Evolutionary conservation across 306 rosid genomes (phyloP).

Genomic region (Abrus pulchellus): DNA sequence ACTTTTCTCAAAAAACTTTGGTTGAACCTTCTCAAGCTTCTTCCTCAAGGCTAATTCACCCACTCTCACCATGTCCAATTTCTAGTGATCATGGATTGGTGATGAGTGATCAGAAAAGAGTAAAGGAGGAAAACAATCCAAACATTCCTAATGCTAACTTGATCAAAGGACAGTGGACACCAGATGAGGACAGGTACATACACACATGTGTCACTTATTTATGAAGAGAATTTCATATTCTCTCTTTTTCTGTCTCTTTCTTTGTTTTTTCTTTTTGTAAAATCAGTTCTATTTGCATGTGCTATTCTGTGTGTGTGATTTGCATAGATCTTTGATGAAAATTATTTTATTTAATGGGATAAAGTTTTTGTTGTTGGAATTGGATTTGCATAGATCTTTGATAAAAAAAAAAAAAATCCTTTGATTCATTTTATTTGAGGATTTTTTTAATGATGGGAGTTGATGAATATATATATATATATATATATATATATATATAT

Average conservation of each 20-base stretch:
- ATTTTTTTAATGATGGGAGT: background rate
- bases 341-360: no score
- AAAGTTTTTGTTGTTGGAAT: no score
- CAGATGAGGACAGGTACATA: slow-evolving; percentile 65
- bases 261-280: no score
- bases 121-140: no score
- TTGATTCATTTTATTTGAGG: background rate
- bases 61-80: background rate
- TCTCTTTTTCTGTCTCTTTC: background rate
- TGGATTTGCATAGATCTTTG: no score
- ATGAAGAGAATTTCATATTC: background rate
- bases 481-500: background rate
- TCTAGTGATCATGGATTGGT: background rate
- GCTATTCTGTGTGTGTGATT: no score
- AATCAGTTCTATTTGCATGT: no score
- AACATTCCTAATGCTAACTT: background rate
- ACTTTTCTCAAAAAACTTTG: background rate
- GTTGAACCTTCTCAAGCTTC: background rate
- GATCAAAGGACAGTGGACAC: slow-evolving; percentile 72
- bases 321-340: no score
- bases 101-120: background rate
- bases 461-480: background rate
- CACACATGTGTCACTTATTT: background rate
- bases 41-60: no score
- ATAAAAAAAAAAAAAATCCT: no score